Conservation (phyloP, 1,139 yeast genomes). For the Zygoascus sp. region DNA sequence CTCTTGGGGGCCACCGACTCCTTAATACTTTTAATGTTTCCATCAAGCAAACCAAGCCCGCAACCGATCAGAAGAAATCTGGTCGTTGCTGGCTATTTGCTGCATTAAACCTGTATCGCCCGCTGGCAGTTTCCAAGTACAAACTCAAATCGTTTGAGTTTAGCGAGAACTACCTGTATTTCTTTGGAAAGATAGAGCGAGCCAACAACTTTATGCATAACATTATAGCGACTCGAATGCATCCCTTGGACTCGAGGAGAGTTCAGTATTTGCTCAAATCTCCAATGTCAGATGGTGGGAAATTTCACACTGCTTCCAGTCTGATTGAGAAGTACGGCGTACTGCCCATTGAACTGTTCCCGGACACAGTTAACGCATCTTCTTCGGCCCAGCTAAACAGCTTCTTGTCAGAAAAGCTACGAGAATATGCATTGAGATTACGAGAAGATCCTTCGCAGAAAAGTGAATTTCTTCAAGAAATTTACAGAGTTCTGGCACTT, state of each 20-base stretch:
- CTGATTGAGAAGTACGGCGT: constrained; percentile 71
- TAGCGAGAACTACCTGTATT: constrained; percentile 53
- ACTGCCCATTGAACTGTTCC: constrained; percentile 66
- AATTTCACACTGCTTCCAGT: constrained; percentile 76
- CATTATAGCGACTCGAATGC: constrained; percentile 58
- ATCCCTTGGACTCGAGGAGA: constrained; percentile 62
- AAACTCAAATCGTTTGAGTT: constrained; percentile 52
- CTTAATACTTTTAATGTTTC: constrained; percentile 1
- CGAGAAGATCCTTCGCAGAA: constrained; percentile 46
- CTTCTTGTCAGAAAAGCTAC: constrained; percentile 58
- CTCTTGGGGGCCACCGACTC: not conserved
- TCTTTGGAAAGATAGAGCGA: constrained; percentile 68
- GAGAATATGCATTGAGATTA: constrained; percentile 69
- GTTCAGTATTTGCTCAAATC: constrained; percentile 56
- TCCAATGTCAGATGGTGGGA: constrained; percentile 81
- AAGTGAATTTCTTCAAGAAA: constrained; percentile 50
- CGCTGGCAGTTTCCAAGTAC: constrained; percentile 47
- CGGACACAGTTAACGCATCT: constrained; percentile 66
- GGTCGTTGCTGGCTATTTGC: constrained; percentile 68
- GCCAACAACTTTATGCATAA: constrained; percentile 74
- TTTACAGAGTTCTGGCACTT: constrained; percentile 59
- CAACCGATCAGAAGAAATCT: constrained; percentile 50
- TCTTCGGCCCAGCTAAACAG: constrained; percentile 54
- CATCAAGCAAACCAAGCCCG: constrained; percentile 33
- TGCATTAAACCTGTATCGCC: constrained; percentile 52